phyloP scores from a whole-genome alignment of 2,329 filamentous ascomycete species.

The Talaromyces sp. region DNA sequence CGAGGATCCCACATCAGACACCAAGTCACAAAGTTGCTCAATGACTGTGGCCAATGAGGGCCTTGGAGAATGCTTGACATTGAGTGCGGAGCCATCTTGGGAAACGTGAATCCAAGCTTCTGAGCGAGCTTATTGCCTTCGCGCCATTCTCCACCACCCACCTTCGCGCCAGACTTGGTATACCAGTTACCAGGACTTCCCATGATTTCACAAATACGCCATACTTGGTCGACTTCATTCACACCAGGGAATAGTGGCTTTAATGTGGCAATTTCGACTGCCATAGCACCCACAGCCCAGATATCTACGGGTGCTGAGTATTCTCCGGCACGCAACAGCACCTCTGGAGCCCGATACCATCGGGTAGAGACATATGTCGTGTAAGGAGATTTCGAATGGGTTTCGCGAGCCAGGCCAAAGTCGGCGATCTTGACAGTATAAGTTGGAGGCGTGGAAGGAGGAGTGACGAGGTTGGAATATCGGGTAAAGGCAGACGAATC shows the following conservation, averaged over 20 bases:
- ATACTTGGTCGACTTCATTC: constrained; percentile 98
- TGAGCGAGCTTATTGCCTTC: constrained; percentile 88
- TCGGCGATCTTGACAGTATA: constrained; percentile 99
- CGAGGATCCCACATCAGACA: constrained; percentile 99
- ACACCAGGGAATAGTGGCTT: constrained; percentile 96
- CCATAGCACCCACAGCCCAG: constrained; percentile 98
- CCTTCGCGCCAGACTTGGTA: constrained; percentile 78
- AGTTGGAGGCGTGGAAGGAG: constrained; percentile 84
- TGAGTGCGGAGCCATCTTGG: constrained; percentile 95
- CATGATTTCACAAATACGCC: constrained; percentile 99
- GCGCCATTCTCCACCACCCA: constrained; percentile 96
- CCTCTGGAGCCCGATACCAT: constrained; percentile 93
- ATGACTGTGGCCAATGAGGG: constrained; percentile 84
- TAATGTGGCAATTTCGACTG: constrained; percentile 91
- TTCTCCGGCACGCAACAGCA: constrained; percentile 86
- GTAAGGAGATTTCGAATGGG: constrained; percentile 91
- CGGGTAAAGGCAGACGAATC: constrained; percentile 81
- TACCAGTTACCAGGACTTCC: constrained; percentile 98
- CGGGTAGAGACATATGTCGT: constrained; percentile 97
- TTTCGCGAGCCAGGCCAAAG: constrained; percentile 95
- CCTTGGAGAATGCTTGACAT: constrained; percentile 90
- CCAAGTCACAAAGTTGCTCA: constrained; percentile 95
- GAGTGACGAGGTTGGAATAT: constrained; percentile 90
- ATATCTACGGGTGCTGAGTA: constrained; percentile 98
- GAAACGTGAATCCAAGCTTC: constrained; percentile 97